These are phyloP conservation scores for Lachancea quebecensis DNA, from an alignment of 805 yeast genomes.

Conservation along the genomic window DNA sequence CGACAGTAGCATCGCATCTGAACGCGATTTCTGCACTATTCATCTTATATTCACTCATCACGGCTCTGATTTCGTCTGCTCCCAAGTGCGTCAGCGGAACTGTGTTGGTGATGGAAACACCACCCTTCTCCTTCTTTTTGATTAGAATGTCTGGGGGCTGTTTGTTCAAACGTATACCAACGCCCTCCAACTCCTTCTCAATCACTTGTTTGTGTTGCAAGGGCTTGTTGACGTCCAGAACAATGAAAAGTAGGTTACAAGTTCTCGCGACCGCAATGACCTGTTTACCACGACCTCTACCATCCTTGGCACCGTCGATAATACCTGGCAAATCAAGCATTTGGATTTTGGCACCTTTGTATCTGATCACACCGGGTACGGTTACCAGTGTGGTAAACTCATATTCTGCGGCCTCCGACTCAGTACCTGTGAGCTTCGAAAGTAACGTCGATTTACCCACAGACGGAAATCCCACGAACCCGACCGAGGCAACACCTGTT, in stretches of 20 bases:
- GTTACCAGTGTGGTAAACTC: constrained; percentile 97
- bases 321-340: constrained; percentile 90
- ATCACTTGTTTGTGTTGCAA: constrained; percentile 88
- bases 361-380: constrained; percentile 93
- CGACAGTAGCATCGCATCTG: constrained; percentile 96
- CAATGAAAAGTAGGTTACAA: constrained; percentile 87
- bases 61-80: constrained; percentile 90
- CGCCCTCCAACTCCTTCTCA: constrained; percentile 93
- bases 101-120: constrained; percentile 87
- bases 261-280: constrained; percentile 99
- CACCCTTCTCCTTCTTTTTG: constrained; percentile 93
- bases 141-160: constrained; percentile 88
- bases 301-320: constrained; percentile 87
- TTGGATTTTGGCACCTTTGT: constrained; percentile 96
- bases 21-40: constrained; percentile 94
- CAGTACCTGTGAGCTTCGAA: constrained; percentile 87
- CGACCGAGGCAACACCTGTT: constrained; percentile 96
- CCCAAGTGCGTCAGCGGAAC: constrained; percentile 89
- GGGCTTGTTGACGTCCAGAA: constrained; percentile 93
- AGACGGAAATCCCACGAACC: constrained; percentile 97
- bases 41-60: constrained; percentile 89
- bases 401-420: constrained; percentile 95
- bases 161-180: constrained; percentile 90
- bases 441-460: constrained; percentile 81
- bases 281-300: constrained; percentile 90